Conservation (phyloP, 1,284 basidiomycete genomes). For the Phellopilus nigrolimitatus region DNA sequence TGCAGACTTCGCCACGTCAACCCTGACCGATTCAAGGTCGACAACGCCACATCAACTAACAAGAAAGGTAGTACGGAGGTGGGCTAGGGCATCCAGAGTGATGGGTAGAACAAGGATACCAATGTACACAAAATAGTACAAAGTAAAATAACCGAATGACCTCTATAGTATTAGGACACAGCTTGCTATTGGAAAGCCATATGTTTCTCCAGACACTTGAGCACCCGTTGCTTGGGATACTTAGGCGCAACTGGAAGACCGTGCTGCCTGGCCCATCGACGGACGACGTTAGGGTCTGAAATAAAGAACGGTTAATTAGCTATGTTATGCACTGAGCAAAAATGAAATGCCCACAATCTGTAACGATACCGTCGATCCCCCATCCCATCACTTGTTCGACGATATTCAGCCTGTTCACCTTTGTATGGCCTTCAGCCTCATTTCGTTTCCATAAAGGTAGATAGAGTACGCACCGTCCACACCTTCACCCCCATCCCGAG, state of each 20-base stretch:
- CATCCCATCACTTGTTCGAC: slow-evolving; percentile 53
- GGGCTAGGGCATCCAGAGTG: too few relatives aligned
- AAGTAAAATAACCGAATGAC: too few relatives aligned
- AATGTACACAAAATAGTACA: too few relatives aligned
- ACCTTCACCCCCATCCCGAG: slow-evolving; percentile 62
- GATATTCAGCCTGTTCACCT: slow-evolving; percentile 59
- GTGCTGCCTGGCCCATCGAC: slow-evolving; percentile 47
- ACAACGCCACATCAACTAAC: too few relatives aligned
- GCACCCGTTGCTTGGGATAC: slow-evolving; percentile 50
- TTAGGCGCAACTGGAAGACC: slow-evolving; percentile 47
- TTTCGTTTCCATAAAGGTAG: slow-evolving; percentile 5
- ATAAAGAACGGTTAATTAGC: slow-evolving; percentile 1
- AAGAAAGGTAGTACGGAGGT: too few relatives aligned
- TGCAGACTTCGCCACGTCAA: too few relatives aligned
- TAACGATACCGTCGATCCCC: slow-evolving; percentile 70
- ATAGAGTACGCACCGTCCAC: slow-evolving; percentile 55
- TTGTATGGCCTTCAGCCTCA: background rate
- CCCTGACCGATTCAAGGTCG: too few relatives aligned
- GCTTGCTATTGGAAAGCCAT: slow-evolving; percentile 14
- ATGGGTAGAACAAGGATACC: too few relatives aligned
- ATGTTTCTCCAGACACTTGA: slow-evolving; percentile 52
- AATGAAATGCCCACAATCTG: slow-evolving; percentile 43
- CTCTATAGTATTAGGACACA: too few relatives aligned
- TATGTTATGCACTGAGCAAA: background rate
- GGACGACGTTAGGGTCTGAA: slow-evolving; percentile 47